phyloP scores from a whole-genome alignment of 1,284 basidiomycete species.

The Ceratobasidium theobromae region DNA sequence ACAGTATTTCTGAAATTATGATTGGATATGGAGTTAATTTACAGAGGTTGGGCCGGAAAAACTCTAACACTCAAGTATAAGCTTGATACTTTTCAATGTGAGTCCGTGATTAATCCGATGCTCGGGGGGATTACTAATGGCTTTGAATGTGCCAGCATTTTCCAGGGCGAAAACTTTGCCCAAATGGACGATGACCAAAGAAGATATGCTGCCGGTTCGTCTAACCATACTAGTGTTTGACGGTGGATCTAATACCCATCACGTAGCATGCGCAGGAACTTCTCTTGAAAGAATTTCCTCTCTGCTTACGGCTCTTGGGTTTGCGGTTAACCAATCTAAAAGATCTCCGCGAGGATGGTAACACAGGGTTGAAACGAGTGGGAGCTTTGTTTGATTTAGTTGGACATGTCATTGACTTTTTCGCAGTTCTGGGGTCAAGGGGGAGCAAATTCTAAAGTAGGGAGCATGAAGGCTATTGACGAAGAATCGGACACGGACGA shows the following conservation, averaged over 20 bases:
- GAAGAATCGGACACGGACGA: conserved; percentile 8
- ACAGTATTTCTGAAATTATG: not conserved
- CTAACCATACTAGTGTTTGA: not conserved
- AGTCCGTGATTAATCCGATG: conserved; percentile 30
- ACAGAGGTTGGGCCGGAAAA: conserved; percentile 67
- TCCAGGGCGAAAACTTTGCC: conserved; percentile 78
- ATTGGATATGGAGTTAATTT: not conserved
- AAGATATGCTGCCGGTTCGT: conserved; percentile 70
- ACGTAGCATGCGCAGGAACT: conserved; percentile 75
- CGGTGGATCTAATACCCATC: conserved; percentile 26
- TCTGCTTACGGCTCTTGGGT: conserved; percentile 78
- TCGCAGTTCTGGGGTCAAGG: conserved; percentile 13
- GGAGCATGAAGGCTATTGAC: not conserved
- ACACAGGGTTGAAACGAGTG: conserved; percentile 64
- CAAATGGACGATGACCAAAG: conserved; percentile 72
- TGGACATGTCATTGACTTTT: not conserved
- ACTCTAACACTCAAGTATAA: conserved; percentile 82
- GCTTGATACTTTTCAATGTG: conserved; percentile 75
- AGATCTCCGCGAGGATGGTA: conserved; percentile 61
- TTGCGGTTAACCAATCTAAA: conserved; percentile 81
- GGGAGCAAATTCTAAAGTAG: not conserved
- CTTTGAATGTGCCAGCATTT: conserved; percentile 55
- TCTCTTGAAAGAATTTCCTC: conserved; percentile 73
- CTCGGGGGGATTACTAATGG: not conserved
- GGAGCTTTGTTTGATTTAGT: conserved; percentile 36